Percentiles rank a stretch among this genome's conserved stretches.
Conservation (phyloP, 2,329 filamentous ascomycete genomes). For the Scleromitrula shiraiana region DNA sequence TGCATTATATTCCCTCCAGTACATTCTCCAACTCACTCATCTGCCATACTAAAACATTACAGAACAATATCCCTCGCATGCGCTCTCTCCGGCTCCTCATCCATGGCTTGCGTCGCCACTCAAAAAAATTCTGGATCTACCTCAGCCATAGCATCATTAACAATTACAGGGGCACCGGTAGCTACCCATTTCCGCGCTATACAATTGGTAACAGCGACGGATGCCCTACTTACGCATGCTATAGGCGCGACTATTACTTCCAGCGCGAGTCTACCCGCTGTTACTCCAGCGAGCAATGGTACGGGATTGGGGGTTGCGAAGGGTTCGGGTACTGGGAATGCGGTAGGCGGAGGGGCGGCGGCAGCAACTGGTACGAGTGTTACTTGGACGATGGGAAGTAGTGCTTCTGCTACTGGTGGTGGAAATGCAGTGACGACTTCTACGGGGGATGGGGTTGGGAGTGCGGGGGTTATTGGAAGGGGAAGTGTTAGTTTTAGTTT, state of each 20-base stretch:
- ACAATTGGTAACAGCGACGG: constrained; percentile 7
- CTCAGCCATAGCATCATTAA: constrained; percentile 2
- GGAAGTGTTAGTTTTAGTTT: background rate
- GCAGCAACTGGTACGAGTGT: background rate
- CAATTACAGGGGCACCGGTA: constrained; percentile 9
- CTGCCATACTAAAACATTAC: background rate
- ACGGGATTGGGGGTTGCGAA: background rate
- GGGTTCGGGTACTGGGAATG: background rate
- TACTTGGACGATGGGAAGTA: background rate
- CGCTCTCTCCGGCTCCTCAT: background rate
- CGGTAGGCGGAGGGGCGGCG: background rate
- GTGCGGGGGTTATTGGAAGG: background rate
- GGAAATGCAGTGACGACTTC: background rate
- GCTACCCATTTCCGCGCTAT: constrained; percentile 12
- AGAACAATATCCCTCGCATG: constrained; percentile 2
- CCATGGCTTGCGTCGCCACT: constrained; percentile 3
- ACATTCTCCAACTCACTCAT: too few species aligned
- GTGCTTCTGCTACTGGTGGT: background rate
- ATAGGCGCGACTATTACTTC: background rate
- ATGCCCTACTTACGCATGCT: constrained; percentile 11
- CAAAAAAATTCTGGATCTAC: constrained; percentile 2
- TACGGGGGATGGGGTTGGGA: background rate
- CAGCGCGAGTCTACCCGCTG: background rate
- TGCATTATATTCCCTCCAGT: background rate
- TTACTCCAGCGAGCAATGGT: background rate